Evolutionary conservation across 2,329 filamentous ascomycete genomes (phyloP).

Genomic region (Aspergillus thermomutatus): DNA sequence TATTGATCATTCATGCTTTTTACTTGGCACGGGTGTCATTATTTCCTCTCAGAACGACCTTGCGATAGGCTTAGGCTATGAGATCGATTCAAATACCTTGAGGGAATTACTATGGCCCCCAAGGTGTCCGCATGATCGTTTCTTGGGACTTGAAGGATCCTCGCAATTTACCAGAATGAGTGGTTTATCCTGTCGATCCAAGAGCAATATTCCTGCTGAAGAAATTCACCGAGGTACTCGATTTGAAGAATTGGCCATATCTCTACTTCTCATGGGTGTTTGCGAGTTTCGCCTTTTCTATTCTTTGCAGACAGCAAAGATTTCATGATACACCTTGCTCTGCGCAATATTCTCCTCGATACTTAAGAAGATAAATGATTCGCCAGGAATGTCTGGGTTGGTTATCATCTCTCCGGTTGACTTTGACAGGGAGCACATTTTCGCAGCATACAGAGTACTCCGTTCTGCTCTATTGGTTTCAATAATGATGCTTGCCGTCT

Average conservation of each 20-base stretch:
- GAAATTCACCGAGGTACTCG: not conserved
- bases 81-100: not conserved
- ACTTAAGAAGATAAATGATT: not conserved
- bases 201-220: too few species aligned
- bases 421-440: not conserved
- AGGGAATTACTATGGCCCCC: not conserved
- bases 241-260: not conserved
- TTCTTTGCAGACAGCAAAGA: not conserved
- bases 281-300: too few species aligned
- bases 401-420: not conserved
- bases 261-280: too few species aligned
- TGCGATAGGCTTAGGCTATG: not conserved
- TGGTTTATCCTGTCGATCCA: not conserved
- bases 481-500: not conserved
- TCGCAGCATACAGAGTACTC: not conserved
- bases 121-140: not conserved
- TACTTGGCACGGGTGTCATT: too few species aligned
- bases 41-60: too few species aligned
- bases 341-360: too few species aligned
- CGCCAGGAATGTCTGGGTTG: too few species aligned
- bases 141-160: not conserved
- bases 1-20: too few species aligned
- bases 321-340: not conserved
- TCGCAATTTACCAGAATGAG: not conserved
- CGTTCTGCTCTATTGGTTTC: too few species aligned